Evolutionary conservation across 805 yeast species (phyloP).

Genomic region (Sungouiozyma intestinalis): DNA sequence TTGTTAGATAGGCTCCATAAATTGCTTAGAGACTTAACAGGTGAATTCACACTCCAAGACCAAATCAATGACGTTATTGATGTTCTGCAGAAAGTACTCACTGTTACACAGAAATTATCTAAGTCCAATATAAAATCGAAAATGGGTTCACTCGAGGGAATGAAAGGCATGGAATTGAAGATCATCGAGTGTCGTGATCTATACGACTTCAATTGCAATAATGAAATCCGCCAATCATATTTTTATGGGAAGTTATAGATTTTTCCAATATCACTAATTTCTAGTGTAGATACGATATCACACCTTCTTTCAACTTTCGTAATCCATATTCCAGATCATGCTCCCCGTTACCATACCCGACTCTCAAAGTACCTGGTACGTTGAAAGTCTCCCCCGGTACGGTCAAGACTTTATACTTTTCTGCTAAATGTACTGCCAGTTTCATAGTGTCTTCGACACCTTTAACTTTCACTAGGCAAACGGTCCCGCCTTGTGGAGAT

Average conservation of each 20-base stretch:
- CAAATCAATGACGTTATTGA: conserved; percentile 26
- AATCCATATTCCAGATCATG: conserved; percentile 31
- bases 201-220: conserved; percentile 8
- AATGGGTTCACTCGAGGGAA: conserved; percentile 41
- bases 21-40: conserved; percentile 6
- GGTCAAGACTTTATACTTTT: conserved; percentile 27
- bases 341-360: conserved; percentile 39
- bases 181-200: conserved; percentile 48
- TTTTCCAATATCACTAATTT: no score
- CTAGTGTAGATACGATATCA: not conserved
- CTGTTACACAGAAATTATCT: conserved; percentile 15
- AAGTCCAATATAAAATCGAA: conserved; percentile 30
- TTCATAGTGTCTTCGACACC: conserved; percentile 24
- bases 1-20: conserved; percentile 50
- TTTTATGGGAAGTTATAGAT: not conserved
- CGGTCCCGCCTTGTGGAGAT: conserved; percentile 38
- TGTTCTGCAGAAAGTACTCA: conserved; percentile 24
- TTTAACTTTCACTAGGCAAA: conserved; percentile 33
- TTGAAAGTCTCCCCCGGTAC: conserved; percentile 44
- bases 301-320: conserved; percentile 12
- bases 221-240: not conserved
- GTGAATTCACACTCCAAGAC: conserved; percentile 9
- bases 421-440: conserved; percentile 31
- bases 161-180: conserved; percentile 67
- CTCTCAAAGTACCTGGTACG: conserved; percentile 33